Conservation (phyloP, 1,139 yeast genomes). For the Candida gigantensis region DNA sequence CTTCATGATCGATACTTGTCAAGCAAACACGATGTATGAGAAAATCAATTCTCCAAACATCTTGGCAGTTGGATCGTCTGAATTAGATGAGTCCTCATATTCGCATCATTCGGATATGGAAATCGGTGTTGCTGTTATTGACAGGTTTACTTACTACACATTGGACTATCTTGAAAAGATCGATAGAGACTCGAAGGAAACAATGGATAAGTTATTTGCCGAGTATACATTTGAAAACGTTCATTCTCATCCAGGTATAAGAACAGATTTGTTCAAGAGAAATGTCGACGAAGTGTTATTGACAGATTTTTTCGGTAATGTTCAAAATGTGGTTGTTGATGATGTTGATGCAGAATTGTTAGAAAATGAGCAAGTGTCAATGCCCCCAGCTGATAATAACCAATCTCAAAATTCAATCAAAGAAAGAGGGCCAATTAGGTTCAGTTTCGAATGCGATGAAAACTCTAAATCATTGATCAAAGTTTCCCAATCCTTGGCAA, state of each 20-base stretch:
- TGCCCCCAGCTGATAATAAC: background rate
- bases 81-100: slow-evolving; percentile 84
- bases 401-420: background rate
- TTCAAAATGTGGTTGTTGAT: slow-evolving; percentile 78
- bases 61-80: slow-evolving; percentile 92
- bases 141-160: slow-evolving; percentile 89
- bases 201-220: slow-evolving; percentile 81
- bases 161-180: slow-evolving; percentile 84
- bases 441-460: slow-evolving; percentile 16
- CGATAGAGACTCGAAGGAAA: slow-evolving; percentile 69
- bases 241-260: slow-evolving; percentile 89
- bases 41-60: slow-evolving; percentile 91
- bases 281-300: slow-evolving; percentile 69
- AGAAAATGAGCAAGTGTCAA: slow-evolving; percentile 1
- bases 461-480: slow-evolving; percentile 14
- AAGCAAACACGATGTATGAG: slow-evolving; percentile 97
- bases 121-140: slow-evolving; percentile 97
- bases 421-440: slow-evolving; percentile 11
- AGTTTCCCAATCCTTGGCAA: slow-evolving; percentile 19
- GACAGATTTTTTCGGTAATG: slow-evolving; percentile 94
- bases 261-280: slow-evolving; percentile 75
- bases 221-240: slow-evolving; percentile 82
- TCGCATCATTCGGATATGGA: slow-evolving; percentile 96
- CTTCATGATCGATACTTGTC: slow-evolving; percentile 98
- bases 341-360: slow-evolving; percentile 43